These are phyloP conservation scores for Kodamaea neixiangensis DNA, from an alignment of 805 yeast species.

Conservation along the genomic window DNA sequence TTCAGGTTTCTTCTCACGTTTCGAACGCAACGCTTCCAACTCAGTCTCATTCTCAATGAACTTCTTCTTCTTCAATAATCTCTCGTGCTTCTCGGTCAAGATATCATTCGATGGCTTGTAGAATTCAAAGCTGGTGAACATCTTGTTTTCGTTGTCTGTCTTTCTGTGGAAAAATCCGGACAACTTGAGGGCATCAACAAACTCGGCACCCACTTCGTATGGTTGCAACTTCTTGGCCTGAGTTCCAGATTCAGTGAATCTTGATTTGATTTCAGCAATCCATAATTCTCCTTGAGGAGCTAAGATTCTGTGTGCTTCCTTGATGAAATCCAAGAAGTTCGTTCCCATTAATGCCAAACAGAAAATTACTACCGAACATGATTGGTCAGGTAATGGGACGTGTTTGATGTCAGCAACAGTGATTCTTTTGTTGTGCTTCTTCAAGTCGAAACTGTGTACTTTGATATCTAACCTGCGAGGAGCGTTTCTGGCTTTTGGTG, in stretches of 20 bases:
- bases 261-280: constrained; percentile 96
- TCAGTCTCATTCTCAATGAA: constrained; percentile 72
- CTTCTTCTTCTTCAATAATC: constrained; percentile 60
- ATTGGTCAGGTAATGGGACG: constrained; percentile 79
- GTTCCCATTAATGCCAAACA: constrained; percentile 98
- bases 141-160: constrained; percentile 84
- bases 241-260: constrained; percentile 63
- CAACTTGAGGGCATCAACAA: constrained; percentile 72
- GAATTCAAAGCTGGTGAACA: constrained; percentile 94
- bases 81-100: constrained; percentile 60
- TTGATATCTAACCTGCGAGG: constrained; percentile 48
- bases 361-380: constrained; percentile 86
- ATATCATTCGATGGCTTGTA: constrained; percentile 80
- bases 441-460: constrained; percentile 89
- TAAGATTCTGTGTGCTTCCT: constrained; percentile 84
- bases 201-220: constrained; percentile 65
- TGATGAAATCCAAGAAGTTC: constrained; percentile 85
- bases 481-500: constrained; percentile 18
- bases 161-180: constrained; percentile 85
- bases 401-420: constrained; percentile 96
- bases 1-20: constrained; percentile 60
- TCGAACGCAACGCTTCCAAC: constrained; percentile 57
- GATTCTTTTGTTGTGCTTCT: constrained; percentile 82
- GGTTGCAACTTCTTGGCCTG: constrained; percentile 27
- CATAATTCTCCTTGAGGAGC: constrained; percentile 93